phyloP scores from a whole-genome alignment of 495 filamentous ascomycete species.

The Glutinoglossum americanum region DNA sequence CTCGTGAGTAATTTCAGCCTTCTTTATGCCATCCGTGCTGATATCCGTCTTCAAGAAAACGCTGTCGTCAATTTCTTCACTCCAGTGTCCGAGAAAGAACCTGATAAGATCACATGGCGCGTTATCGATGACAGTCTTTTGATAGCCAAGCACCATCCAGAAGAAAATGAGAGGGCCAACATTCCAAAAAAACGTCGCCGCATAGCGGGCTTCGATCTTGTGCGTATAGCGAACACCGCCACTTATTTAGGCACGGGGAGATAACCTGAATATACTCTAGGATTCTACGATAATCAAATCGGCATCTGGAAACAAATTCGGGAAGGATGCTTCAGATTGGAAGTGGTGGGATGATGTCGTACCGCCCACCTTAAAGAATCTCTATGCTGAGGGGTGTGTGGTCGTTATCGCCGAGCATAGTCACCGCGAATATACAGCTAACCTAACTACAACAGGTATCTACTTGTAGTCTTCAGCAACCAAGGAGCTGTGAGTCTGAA shows the following conservation, averaged over 20 bases:
- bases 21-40: conserved; percentile 2
- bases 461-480: conserved; percentile 65
- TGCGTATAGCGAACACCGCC: conserved; percentile 19
- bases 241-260: not conserved
- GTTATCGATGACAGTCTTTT: conserved; percentile 47
- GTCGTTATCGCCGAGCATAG: not conserved
- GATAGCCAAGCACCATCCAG: conserved; percentile 41
- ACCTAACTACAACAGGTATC: conserved; percentile 31
- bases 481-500: conserved; percentile 62
- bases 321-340: conserved; percentile 57
- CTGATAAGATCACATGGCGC: conserved; percentile 55
- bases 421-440: not conserved
- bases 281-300: conserved; percentile 75
- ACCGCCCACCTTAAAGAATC: conserved; percentile 35
- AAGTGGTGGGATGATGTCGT: conserved; percentile 78
- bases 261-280: conserved; percentile 19
- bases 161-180: conserved; percentile 14
- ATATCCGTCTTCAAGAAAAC: conserved; percentile 24
- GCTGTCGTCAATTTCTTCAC: conserved; percentile 75
- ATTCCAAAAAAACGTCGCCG: conserved; percentile 20
- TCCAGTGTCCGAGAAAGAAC: conserved; percentile 65
- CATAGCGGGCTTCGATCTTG: conserved; percentile 82
- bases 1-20: conserved; percentile 29
- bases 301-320: conserved; percentile 59
- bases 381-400: conserved; percentile 50